Percentiles rank a stretch among this genome's conserved stretches.
Conservation (phyloP, 352 stramenopile genomes). For the Phytopythium chamaehyphon region DNA sequence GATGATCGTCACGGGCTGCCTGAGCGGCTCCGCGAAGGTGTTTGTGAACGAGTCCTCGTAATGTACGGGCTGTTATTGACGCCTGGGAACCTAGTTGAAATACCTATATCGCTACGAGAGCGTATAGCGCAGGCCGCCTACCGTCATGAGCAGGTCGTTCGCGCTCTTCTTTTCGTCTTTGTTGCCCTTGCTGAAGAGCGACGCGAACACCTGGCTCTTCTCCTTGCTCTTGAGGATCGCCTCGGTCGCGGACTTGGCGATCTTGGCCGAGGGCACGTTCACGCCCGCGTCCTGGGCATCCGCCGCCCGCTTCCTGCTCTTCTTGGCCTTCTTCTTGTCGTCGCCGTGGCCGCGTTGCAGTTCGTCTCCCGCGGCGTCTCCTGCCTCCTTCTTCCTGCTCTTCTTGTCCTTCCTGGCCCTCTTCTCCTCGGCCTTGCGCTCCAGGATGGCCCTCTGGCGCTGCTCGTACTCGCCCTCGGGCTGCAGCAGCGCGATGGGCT, state of each 20-base stretch:
- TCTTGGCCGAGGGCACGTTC: constrained; percentile 27
- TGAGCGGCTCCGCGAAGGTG: constrained; percentile 69
- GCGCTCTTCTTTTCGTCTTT: constrained; percentile 60
- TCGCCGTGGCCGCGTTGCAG: neutral
- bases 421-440: constrained; percentile 47
- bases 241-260: constrained; percentile 49
- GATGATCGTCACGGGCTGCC: constrained; percentile 62
- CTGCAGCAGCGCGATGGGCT: constrained; percentile 58
- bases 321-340: constrained; percentile 14
- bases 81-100: too few species aligned
- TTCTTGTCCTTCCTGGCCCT: constrained; percentile 50
- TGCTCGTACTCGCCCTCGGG: constrained; percentile 53
- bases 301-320: constrained; percentile 36
- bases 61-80: too few species aligned
- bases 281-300: constrained; percentile 12
- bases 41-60: constrained; percentile 18
- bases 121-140: constrained; percentile 80
- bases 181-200: constrained; percentile 66
- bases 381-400: constrained; percentile 19
- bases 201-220: constrained; percentile 78
- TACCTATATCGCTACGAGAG: constrained; percentile 41
- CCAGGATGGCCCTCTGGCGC: constrained; percentile 38
- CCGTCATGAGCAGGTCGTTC: constrained; percentile 84
- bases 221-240: constrained; percentile 67
- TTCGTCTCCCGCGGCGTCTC: neutral